Percentiles rank a stretch among this genome's conserved stretches.
Evolutionary conservation across 345 rosid species (phyloP).

Genomic region (Eucalyptus grandis): DNA sequence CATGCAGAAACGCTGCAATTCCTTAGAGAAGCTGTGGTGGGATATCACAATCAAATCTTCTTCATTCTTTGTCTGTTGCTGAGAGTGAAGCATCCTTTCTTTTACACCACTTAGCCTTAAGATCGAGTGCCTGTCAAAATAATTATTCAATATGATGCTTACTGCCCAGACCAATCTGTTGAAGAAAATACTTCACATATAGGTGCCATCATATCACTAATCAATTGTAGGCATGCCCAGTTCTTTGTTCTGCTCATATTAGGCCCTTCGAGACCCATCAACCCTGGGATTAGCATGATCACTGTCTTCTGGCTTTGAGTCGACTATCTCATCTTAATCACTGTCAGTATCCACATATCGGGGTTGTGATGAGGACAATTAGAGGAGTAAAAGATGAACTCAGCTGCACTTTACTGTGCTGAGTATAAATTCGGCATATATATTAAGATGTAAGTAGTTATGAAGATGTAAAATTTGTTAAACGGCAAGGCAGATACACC

Average conservation of each 20-base stretch:
- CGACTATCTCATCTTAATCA: neutral
- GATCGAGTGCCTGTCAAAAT: neutral
- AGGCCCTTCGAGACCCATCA: neutral
- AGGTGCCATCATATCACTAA: neutral
- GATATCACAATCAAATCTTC: neutral
- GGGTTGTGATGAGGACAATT: neutral
- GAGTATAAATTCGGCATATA: neutral
- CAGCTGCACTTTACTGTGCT: neutral
- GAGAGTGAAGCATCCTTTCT: neutral
- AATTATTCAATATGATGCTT: neutral
- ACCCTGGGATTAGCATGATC: neutral
- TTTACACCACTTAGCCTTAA: neutral
- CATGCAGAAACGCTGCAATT: neutral
- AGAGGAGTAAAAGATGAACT: neutral
- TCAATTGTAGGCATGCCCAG: neutral
- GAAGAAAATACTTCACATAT: neutral
- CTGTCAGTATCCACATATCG: neutral
- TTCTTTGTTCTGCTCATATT: neutral
- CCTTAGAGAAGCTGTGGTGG: neutral
- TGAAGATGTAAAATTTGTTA: neutral
- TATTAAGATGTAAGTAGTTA: neutral
- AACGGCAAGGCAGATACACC: neutral
- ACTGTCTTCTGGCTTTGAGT: neutral
- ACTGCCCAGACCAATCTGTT: neutral
- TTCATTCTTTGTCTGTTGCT: neutral